These are phyloP conservation scores for Amanita rubescens DNA, from an alignment of 768 basidiomycete genomes.

Conservation along the genomic window DNA sequence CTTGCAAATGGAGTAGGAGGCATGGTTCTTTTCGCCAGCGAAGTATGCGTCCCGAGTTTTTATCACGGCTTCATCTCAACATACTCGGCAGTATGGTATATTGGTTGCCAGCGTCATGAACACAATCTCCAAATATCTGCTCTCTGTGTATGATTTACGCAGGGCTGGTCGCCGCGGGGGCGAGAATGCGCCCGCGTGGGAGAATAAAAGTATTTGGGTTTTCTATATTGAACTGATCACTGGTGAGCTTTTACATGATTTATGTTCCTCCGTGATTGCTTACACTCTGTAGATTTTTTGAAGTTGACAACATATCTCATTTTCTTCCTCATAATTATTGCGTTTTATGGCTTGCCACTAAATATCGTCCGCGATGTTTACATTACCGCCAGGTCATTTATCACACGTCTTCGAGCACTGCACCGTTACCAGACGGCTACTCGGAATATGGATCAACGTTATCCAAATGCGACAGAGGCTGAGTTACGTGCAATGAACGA, in stretches of 20 bases:
- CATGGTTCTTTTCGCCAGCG: slow-evolving; percentile 93
- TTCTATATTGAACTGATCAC: slow-evolving; percentile 93
- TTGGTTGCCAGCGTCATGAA: slow-evolving; percentile 76
- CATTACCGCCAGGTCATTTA: slow-evolving; percentile 89
- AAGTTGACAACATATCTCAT: slow-evolving; percentile 88
- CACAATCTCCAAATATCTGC: slow-evolving; percentile 72
- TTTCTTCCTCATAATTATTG: slow-evolving; percentile 92
- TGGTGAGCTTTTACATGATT: slow-evolving; percentile 45
- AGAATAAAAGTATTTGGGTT: slow-evolving; percentile 95
- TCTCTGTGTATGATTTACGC: slow-evolving; percentile 76
- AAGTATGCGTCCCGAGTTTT: slow-evolving; percentile 42
- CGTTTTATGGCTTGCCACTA: slow-evolving; percentile 89
- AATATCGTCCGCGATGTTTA: slow-evolving; percentile 98
- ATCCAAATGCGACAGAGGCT: slow-evolving; percentile 85
- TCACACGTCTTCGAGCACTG: slow-evolving; percentile 79
- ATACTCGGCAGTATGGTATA: slow-evolving; percentile 66
- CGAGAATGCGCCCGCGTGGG: slow-evolving; percentile 88
- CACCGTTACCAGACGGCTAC: slow-evolving; percentile 92
- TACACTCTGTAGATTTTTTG: slow-evolving; percentile 66
- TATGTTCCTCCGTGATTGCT: slow-evolving; percentile 4
- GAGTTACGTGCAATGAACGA: slow-evolving; percentile 81
- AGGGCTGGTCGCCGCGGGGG: slow-evolving; percentile 72
- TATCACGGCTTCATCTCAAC: slow-evolving; percentile 9
- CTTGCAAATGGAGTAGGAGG: slow-evolving; percentile 75
- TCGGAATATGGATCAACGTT: slow-evolving; percentile 91